A percentile compares a stretch with the other conserved stretches of the same genome.
These are phyloP conservation scores for Trifolium fragiferum DNA, from an alignment of 306 rosid species.

Conservation along the genomic window DNA sequence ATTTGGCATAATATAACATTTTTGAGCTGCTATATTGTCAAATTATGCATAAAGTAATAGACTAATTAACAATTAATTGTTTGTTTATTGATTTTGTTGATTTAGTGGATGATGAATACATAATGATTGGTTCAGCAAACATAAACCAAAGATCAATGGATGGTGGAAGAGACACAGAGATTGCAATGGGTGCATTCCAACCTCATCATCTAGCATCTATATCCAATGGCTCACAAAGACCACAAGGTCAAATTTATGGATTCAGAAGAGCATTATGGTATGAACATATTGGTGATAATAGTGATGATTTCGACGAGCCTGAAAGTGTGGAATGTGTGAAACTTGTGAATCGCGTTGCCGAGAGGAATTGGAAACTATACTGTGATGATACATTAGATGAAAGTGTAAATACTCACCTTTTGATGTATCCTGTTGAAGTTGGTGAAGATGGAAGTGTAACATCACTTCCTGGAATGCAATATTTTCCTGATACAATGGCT, in stretches of 20 bases:
- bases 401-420: not conserved
- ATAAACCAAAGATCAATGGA: slow-evolving; percentile 89
- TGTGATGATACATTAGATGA: slow-evolving; percentile 26
- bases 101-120: slow-evolving; percentile 87
- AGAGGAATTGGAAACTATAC: slow-evolving; percentile 40
- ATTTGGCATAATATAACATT: not conserved
- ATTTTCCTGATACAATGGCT: slow-evolving; percentile 56
- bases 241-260: slow-evolving; percentile 59
- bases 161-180: slow-evolving; percentile 88
- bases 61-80: not conserved
- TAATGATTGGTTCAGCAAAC: slow-evolving; percentile 85
- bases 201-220: slow-evolving; percentile 52
- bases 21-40: not conserved
- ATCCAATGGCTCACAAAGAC: not conserved
- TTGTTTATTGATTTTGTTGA: not conserved
- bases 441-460: slow-evolving; percentile 25
- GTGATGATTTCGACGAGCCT: slow-evolving; percentile 21
- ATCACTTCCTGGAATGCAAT: slow-evolving; percentile 18
- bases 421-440: slow-evolving; percentile 48
- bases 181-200: slow-evolving; percentile 89
- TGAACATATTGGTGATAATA: slow-evolving; percentile 56
- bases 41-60: not conserved
- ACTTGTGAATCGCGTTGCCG: slow-evolving; percentile 27
- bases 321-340: slow-evolving; percentile 36
- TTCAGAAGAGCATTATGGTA: slow-evolving; percentile 69